Base-by-base conservation (phyloP, 2,329 filamentous ascomycete species). In the Colletotrichum sp. region DNA sequence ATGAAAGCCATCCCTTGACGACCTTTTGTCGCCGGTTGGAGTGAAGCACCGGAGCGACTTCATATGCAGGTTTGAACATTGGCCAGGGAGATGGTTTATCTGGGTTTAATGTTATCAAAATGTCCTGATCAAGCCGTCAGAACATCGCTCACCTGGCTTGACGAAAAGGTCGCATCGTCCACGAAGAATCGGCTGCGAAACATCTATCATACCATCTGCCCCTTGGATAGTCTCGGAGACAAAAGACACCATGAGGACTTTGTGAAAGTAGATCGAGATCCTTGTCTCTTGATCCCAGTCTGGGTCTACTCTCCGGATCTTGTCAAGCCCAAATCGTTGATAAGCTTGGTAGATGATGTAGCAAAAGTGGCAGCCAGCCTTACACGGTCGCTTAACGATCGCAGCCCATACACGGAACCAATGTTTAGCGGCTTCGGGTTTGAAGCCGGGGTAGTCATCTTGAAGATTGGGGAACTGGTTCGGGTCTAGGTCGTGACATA, bases 341-440 rank as follows among this genome's bases (percentile, higher is more conserved):
- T n/a, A 52, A 13, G 44, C 44, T 52, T 52, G n/a, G 44, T 52
- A 32, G 18, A 71, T 71, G 36, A 67, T 67, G n/a, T 74, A 71
- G 57, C 71, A 74, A 30, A n/a, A n/a, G 55, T 74, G 71, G 8
- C 71, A 74, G 48, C 66, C 71, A 12, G 28, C 55, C 28, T 71
- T 74, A 22, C 32, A 22, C n/a, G 44, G 22, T 52, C 44, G 44
- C 44, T 22, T 24, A 7, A 52, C 44, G 10, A 52, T 52, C 6
- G 12, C 3, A 52, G n/a, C 6, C 44, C n/a, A 13, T 13, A 24
- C n/a, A 12, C 44, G n/a, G 44, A 52, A 52, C 44, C 44, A 52
- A 52, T 52, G 44, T 5, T 22, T 22, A 52, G n/a, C 44, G n/a
- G n/a, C n/a, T 52, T n/a, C 5, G 39, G 18, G 18, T 6, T 48